Percentiles rank a stretch among this genome's conserved stretches.
These are phyloP conservation scores for Russula abietina DNA, from an alignment of 768 basidiomycete genomes.

Conservation along the genomic window DNA sequence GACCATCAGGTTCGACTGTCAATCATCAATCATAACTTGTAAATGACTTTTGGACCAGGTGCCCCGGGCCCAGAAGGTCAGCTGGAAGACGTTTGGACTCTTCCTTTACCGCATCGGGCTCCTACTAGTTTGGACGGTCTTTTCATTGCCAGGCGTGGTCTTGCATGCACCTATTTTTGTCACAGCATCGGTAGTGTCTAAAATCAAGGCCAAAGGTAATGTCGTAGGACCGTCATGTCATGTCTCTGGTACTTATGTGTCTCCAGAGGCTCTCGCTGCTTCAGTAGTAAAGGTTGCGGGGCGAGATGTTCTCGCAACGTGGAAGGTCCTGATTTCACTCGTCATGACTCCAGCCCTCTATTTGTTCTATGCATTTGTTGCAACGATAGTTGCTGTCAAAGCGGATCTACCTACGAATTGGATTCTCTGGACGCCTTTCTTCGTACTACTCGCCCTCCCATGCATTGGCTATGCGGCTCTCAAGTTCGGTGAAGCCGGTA, in stretches of 20 bases:
- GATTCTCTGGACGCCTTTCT: slow-evolving; percentile 67
- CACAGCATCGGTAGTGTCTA: slow-evolving; percentile 78
- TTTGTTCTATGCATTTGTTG: slow-evolving; percentile 71
- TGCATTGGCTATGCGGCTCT: slow-evolving; percentile 88
- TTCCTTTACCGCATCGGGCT: slow-evolving; percentile 76
- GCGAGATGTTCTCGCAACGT: slow-evolving; percentile 89
- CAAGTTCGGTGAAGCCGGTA: slow-evolving; percentile 95
- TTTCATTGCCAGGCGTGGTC: slow-evolving; percentile 86
- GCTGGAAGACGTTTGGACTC: slow-evolving; percentile 80
- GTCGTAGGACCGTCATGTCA: not conserved
- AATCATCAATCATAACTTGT: slow-evolving; percentile 4
- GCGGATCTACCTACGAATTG: slow-evolving; percentile 56
- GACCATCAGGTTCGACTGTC: slow-evolving; percentile 72
- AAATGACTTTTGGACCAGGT: slow-evolving; percentile 45
- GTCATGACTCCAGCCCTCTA: slow-evolving; percentile 84
- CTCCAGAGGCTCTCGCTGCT: slow-evolving; percentile 85
- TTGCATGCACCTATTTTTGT: slow-evolving; percentile 92
- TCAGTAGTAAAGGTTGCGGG: slow-evolving; percentile 92
- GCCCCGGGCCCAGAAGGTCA: slow-evolving; percentile 75
- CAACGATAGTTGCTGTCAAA: slow-evolving; percentile 67
- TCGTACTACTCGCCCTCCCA: slow-evolving; percentile 67
- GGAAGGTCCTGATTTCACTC: slow-evolving; percentile 93
- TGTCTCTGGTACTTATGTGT: not conserved
- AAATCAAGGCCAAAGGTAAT: slow-evolving; percentile 79
- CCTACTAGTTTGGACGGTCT: slow-evolving; percentile 69